phyloP scores from a whole-genome alignment of 78 protist genomes.

The Acrasis kona region DNA sequence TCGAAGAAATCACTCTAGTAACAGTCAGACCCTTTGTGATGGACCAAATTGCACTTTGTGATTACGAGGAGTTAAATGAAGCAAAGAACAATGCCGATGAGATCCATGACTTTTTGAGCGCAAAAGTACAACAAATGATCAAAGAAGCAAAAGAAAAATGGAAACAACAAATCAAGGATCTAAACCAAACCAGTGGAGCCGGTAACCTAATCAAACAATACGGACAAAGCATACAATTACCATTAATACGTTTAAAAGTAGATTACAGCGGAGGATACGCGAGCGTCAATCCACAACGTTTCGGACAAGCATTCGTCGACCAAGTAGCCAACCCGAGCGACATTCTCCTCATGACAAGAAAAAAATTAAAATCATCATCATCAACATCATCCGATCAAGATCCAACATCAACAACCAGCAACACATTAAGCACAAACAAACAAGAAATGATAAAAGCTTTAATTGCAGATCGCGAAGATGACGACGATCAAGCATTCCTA shows the following conservation, averaged over 20 bases:
- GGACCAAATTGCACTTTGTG: slow-evolving; percentile 20
- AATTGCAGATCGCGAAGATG: neutral
- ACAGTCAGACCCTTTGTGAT: slow-evolving; percentile 65
- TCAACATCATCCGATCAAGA: too few relatives aligned
- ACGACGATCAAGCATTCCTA: neutral
- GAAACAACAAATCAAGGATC: slow-evolving; percentile 15
- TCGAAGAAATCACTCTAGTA: neutral
- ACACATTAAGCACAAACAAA: too few relatives aligned
- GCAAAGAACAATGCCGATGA: neutral
- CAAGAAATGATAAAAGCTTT: too few relatives aligned
- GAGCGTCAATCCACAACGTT: slow-evolving; percentile 38
- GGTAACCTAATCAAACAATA: neutral
- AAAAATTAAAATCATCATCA: too few relatives aligned
- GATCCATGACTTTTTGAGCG: slow-evolving; percentile 18
- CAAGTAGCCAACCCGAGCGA: slow-evolving; percentile 70
- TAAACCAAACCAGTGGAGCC: too few relatives aligned
- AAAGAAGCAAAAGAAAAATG: slow-evolving; percentile 9
- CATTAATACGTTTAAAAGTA: slow-evolving; percentile 24
- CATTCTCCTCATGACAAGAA: slow-evolving; percentile 16
- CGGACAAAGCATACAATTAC: neutral
- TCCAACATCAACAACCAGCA: too few relatives aligned
- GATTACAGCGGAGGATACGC: slow-evolving; percentile 44
- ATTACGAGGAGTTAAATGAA: neutral
- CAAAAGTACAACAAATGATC: neutral
- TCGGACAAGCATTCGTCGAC: slow-evolving; percentile 58